These are phyloP conservation scores for Metrosideros polymorpha DNA, from an alignment of 441 rosid species.

Conservation along the genomic window DNA sequence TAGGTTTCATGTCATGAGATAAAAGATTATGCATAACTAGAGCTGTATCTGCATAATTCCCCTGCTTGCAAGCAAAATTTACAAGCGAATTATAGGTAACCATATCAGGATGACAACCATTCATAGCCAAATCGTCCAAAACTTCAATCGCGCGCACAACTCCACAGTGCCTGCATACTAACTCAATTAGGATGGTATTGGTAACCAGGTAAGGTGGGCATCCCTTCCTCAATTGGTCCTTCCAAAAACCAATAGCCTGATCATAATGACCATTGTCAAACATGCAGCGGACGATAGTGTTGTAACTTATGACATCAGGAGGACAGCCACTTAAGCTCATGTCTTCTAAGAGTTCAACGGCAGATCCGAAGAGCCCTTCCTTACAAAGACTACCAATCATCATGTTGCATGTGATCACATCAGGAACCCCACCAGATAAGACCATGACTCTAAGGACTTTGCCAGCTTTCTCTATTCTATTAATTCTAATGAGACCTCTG, in stretches of 20 bases:
- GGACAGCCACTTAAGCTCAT: conserved; percentile 77
- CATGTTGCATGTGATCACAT: conserved; percentile 73
- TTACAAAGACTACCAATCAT: conserved; percentile 63
- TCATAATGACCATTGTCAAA: conserved; percentile 41
- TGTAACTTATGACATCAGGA: conserved; percentile 74
- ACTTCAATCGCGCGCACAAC: conserved; percentile 56
- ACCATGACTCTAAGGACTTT: conserved; percentile 49
- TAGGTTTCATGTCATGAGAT: conserved; percentile 58
- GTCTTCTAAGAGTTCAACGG: conserved; percentile 47
- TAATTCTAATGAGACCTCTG: conserved; percentile 46
- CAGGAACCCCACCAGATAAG: conserved; percentile 83
- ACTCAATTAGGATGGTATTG: conserved; percentile 57
- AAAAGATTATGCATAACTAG: conserved; percentile 39
- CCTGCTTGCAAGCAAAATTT: conserved; percentile 46
- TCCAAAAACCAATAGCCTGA: conserved; percentile 61
- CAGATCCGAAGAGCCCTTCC: conserved; percentile 42
- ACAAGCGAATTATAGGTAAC: conserved; percentile 63
- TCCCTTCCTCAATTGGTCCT: conserved; percentile 52
- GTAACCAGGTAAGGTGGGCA: conserved; percentile 66
- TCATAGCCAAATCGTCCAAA: conserved; percentile 60
- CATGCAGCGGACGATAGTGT: conserved; percentile 59
- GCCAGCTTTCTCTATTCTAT: conserved; percentile 50
- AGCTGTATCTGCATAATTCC: conserved; percentile 48
- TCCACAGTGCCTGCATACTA: conserved; percentile 69
- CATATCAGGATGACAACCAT: conserved; percentile 78